phyloP scores from a whole-genome alignment of 768 basidiomycete genomes.

The Lactarius psammicola region DNA sequence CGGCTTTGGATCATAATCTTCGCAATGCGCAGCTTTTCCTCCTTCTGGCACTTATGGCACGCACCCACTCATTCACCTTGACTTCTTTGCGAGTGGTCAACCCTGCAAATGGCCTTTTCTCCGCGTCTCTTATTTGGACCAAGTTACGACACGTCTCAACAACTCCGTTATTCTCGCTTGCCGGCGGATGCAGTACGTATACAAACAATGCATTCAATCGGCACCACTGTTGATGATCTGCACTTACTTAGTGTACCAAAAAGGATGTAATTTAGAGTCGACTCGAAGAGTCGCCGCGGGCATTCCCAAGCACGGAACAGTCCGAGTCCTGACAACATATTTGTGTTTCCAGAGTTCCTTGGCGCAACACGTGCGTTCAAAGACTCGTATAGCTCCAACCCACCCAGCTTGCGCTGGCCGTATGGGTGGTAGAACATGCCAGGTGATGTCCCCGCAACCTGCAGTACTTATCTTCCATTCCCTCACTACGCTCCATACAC shows the following conservation, averaged over 20 bases:
- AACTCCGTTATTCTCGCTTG: background rate
- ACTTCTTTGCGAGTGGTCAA: background rate
- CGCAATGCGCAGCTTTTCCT: background rate
- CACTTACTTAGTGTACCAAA: background rate
- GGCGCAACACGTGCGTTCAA: background rate
- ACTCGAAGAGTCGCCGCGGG: background rate
- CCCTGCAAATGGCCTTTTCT: background rate
- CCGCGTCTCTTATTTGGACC: background rate
- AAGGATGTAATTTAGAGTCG: slow-evolving; percentile 17
- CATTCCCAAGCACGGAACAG: background rate
- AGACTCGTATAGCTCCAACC: background rate
- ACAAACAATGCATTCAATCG: background rate
- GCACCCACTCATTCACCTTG: background rate
- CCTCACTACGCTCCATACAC: background rate
- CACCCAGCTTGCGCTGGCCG: background rate
- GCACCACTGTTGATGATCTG: background rate
- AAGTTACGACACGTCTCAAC: background rate
- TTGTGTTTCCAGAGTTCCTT: background rate
- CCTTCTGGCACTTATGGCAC: background rate
- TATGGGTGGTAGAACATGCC: background rate
- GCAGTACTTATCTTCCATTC: background rate
- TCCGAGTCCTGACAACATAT: background rate
- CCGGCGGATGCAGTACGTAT: slow-evolving; percentile 3
- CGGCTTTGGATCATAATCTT: background rate
- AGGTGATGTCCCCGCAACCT: background rate